These are phyloP conservation scores for Epichloe amarillans DNA, from an alignment of 2,329 filamentous ascomycete genomes.

Conservation along the genomic window DNA sequence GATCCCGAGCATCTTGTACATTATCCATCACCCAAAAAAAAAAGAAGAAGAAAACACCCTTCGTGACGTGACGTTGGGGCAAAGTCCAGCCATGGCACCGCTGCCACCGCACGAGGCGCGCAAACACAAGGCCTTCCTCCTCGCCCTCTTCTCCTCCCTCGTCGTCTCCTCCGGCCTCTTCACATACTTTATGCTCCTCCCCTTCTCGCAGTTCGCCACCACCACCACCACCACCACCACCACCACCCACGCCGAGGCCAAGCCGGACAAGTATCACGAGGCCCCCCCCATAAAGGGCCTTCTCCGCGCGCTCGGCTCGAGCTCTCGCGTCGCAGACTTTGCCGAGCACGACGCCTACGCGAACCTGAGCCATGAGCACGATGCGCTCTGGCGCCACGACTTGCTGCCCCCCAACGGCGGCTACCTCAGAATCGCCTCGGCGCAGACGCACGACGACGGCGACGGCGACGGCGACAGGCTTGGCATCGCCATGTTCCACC, in stretches of 20 bases:
- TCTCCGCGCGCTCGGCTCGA: not conserved
- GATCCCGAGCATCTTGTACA: not conserved
- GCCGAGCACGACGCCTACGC: not conserved
- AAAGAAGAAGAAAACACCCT: not conserved
- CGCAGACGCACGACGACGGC: not conserved
- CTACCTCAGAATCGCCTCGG: not conserved
- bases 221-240: not conserved
- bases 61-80: too few species aligned
- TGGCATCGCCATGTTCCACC: constrained; percentile 6
- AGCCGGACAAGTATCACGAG: not conserved
- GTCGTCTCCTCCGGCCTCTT: constrained; percentile 2
- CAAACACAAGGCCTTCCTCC: constrained; percentile 3
- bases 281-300: not conserved
- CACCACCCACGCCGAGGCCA: not conserved
- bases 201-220: constrained; percentile 3
- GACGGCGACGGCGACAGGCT: not conserved
- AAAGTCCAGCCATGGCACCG: constrained; percentile 1
- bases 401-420: not conserved
- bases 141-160: constrained; percentile 3
- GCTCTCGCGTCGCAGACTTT: not conserved
- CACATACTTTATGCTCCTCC: constrained; percentile 6
- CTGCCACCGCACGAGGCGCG: not conserved
- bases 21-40: not conserved
- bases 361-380: constrained; percentile 1
- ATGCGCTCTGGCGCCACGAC: not conserved